Conservation (phyloP, 345 rosid species). For the Mallotus nudiflorus region DNA sequence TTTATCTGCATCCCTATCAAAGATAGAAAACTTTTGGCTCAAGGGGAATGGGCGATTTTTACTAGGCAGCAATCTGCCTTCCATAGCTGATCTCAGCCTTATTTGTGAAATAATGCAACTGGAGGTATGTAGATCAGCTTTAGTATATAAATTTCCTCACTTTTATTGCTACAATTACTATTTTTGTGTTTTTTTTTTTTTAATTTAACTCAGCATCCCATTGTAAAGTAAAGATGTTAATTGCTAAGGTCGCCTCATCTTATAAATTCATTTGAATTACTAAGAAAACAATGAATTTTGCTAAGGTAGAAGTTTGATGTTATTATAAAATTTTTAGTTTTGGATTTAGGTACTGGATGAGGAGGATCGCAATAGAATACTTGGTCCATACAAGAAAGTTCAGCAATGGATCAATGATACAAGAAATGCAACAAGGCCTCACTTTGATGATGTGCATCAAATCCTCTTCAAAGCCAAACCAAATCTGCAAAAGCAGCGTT, state of each 20-base stretch:
- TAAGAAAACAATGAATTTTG: too few species aligned
- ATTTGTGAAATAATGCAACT: slow-evolving; percentile 81
- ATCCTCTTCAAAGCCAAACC: slow-evolving; percentile 47
- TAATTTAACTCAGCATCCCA: too few species aligned
- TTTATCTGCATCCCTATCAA: slow-evolving; percentile 50
- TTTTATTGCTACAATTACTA: too few species aligned
- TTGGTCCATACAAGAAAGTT: slow-evolving; percentile 66
- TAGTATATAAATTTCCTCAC: too few species aligned
- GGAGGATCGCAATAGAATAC: slow-evolving; percentile 48
- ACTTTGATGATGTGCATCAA: slow-evolving; percentile 74
- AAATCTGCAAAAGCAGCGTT: slow-evolving; percentile 31
- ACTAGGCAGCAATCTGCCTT: slow-evolving; percentile 72
- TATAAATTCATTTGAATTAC: too few species aligned
- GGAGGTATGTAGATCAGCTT: slow-evolving; percentile 44
- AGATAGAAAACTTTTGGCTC: slow-evolving; percentile 78
- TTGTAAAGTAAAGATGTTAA: too few species aligned
- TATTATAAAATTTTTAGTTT: slow-evolving; percentile 4
- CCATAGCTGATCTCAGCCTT: slow-evolving; percentile 85
- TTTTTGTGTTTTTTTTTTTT: too few species aligned
- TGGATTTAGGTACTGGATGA: slow-evolving; percentile 65
- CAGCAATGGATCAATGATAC: slow-evolving; percentile 74
- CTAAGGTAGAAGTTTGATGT: too few species aligned
- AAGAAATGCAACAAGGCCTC: slow-evolving; percentile 61
- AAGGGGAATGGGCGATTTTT: slow-evolving; percentile 64
- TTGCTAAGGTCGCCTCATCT: too few species aligned